phyloP scores from a whole-genome alignment of 192 early-diverging fungal genomes.

The Mortierella antarctica region DNA sequence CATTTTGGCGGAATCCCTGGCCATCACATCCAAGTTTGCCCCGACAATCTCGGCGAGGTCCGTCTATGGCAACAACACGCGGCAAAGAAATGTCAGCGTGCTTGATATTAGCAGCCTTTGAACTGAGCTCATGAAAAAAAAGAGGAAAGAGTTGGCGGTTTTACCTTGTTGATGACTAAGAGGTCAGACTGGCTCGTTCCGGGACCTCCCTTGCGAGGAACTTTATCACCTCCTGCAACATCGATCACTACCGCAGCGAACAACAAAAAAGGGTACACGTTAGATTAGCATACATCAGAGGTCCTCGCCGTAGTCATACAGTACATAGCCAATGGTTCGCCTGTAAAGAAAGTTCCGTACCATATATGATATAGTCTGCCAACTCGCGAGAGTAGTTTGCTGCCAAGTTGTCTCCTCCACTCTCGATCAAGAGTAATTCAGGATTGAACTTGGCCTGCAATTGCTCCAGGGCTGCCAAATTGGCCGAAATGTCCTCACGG shows the following conservation, averaged over 20 bases:
- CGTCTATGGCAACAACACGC: constrained; percentile 56
- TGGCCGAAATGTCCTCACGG: constrained; percentile 96
- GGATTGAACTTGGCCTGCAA: constrained; percentile 88
- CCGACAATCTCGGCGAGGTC: constrained; percentile 92
- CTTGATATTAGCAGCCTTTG: not conserved
- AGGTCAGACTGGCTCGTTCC: constrained; percentile 97
- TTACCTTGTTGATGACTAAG: constrained; percentile 90
- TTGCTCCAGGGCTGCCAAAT: constrained; percentile 88
- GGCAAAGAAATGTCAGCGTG: not conserved
- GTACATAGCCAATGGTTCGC: not conserved
- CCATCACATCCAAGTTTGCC: constrained; percentile 94
- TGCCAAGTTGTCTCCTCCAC: constrained; percentile 94
- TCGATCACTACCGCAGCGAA: constrained; percentile 79
- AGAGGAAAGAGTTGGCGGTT: not conserved
- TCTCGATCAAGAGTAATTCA: constrained; percentile 90
- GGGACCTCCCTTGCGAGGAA: constrained; percentile 98
- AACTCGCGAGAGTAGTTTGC: constrained; percentile 82
- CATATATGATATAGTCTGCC: constrained; percentile 95
- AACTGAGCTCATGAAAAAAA: not conserved
- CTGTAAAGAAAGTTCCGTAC: constrained; percentile 3
- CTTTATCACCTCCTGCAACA: constrained; percentile 96
- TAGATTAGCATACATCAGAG: not conserved
- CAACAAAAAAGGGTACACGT: not conserved
- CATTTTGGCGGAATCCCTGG: constrained; percentile 89
- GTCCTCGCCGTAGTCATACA: not conserved